phyloP scores from a whole-genome alignment of 495 filamentous ascomycete species.

The Xylaria sp. region DNA sequence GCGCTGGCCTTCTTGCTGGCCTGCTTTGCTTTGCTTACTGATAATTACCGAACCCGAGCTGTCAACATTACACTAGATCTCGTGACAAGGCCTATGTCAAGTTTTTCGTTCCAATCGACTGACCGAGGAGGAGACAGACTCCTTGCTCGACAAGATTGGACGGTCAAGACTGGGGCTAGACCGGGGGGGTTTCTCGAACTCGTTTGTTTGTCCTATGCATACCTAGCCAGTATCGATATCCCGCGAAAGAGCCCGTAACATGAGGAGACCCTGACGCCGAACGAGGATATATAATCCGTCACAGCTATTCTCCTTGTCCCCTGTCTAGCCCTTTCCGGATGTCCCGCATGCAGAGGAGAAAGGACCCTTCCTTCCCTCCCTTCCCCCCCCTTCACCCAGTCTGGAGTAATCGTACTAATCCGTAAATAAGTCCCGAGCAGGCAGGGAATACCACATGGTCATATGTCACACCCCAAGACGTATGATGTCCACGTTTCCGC shows the following conservation, averaged over 20 bases:
- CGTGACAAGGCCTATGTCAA: slow-evolving; percentile 2
- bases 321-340: neutral
- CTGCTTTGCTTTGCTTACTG: neutral
- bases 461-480: neutral
- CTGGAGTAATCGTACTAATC: slow-evolving; percentile 14
- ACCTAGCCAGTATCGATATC: neutral
- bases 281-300: slow-evolving; percentile 8
- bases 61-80: slow-evolving; percentile 15
- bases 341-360: neutral
- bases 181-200: too few species aligned
- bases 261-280: neutral
- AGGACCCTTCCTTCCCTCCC: too few species aligned
- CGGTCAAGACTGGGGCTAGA: neutral
- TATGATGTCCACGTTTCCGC: slow-evolving; percentile 1
- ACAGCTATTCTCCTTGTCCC: neutral
- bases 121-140: slow-evolving; percentile 9
- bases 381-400: neutral
- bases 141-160: neutral
- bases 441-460: slow-evolving; percentile 18
- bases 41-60: slow-evolving; percentile 13
- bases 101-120: slow-evolving; percentile 8
- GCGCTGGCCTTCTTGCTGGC: neutral
- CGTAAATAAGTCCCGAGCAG: slow-evolving; percentile 5
- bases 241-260: neutral
- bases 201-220: too few species aligned